Conservation (phyloP, 148 eudicot species). For the Pharnaceum exiguum region DNA sequence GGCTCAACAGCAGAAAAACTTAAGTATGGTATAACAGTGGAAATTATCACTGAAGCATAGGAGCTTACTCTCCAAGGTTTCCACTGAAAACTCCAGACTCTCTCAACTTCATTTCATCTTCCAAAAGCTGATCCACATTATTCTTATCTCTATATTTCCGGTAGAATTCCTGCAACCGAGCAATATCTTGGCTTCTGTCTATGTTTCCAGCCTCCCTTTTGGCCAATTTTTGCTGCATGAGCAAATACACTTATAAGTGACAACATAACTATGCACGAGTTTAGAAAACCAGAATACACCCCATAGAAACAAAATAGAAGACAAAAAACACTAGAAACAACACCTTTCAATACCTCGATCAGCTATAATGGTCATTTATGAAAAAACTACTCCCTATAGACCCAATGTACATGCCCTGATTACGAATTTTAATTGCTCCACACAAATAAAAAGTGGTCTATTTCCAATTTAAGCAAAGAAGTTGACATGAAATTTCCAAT, state of each 20-base stretch:
- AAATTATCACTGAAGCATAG: background rate
- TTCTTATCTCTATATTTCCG: constrained; percentile 63
- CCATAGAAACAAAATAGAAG: background rate
- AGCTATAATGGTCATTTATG: too few species aligned
- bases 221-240: constrained; percentile 88
- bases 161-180: constrained; percentile 86
- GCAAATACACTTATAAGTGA: background rate
- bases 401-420: too few species aligned
- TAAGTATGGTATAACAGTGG: background rate
- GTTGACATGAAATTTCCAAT: too few species aligned
- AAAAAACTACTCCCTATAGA: too few species aligned
- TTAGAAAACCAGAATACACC: background rate
- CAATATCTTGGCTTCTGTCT: constrained; percentile 91
- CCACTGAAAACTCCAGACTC: constrained; percentile 80
- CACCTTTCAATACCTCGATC: too few species aligned
- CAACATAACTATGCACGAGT: background rate
- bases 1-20: background rate
- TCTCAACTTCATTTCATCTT: constrained; percentile 84
- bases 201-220: constrained; percentile 88
- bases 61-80: constrained; percentile 86
- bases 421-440: too few species aligned
- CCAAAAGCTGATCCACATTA: constrained; percentile 73
- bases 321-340: too few species aligned
- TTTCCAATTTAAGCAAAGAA: too few species aligned
- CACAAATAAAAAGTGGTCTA: too few species aligned